These are phyloP conservation scores for Stagonosporopsis cucurbitacearum DNA, from an alignment of 2,329 filamentous ascomycete genomes.

Conservation along the genomic window DNA sequence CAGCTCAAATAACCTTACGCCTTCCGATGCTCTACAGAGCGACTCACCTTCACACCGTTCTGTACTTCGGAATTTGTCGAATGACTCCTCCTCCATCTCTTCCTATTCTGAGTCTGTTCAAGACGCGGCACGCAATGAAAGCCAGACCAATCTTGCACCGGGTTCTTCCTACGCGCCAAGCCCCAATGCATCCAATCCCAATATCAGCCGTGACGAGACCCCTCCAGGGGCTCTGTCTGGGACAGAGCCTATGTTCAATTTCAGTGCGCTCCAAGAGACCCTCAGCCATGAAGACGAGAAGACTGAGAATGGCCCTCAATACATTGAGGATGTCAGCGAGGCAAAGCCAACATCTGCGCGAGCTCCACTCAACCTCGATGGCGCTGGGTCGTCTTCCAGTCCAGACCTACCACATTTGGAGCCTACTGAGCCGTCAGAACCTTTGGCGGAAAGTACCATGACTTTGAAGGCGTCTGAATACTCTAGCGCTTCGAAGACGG, in stretches of 20 bases:
- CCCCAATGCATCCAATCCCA: conserved; percentile 63
- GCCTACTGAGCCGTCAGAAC: conserved; percentile 5
- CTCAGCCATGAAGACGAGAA: conserved; percentile 66
- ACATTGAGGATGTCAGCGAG: conserved; percentile 48
- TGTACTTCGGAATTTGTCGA: conserved; percentile 83
- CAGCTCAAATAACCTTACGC: conserved; percentile 50
- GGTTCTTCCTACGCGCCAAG: conserved; percentile 56
- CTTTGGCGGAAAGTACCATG: conserved; percentile 30
- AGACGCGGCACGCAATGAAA: conserved; percentile 36
- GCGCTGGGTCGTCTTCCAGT: conserved; percentile 1
- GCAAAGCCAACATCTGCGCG: conserved; percentile 3
- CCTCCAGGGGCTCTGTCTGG: conserved; percentile 53
- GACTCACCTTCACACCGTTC: conserved; percentile 61
- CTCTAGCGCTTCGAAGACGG: conserved; percentile 8
- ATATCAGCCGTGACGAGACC: conserved; percentile 37
- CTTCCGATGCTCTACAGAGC: conserved; percentile 45
- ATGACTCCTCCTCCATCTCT: conserved; percentile 81
- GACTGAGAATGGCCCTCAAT: conserved; percentile 50
- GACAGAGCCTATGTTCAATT: conserved; percentile 87
- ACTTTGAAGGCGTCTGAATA: conserved; percentile 36
- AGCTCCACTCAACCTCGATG: background rate
- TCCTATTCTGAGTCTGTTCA: conserved; percentile 73
- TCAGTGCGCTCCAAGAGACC: conserved; percentile 83
- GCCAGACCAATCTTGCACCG: conserved; percentile 45
- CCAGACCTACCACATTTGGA: background rate